phyloP scores from a whole-genome alignment of 371 early-diverging fungal genomes.

The Saksenaea vasiformis region DNA sequence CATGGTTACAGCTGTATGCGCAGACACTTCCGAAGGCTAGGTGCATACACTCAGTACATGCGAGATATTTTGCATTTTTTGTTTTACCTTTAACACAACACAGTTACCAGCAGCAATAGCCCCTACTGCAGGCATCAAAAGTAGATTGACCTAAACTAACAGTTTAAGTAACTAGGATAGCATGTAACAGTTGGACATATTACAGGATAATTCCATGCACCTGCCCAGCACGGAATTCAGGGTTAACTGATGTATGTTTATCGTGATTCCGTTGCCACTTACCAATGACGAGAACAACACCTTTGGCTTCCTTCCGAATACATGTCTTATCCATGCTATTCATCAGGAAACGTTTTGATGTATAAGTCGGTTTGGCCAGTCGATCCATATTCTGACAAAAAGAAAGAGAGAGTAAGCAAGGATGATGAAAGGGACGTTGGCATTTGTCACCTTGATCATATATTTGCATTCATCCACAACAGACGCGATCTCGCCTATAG shows the following conservation, averaged over 20 bases:
- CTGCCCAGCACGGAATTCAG: constrained; percentile 29
- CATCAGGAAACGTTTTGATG: constrained; percentile 35
- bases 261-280: too few species aligned
- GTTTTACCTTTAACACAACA: constrained; percentile 73
- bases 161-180: neutral
- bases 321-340: constrained; percentile 43
- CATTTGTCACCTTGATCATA: constrained; percentile 51
- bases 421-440: too few species aligned
- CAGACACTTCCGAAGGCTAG: constrained; percentile 84
- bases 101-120: constrained; percentile 94
- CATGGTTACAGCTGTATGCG: constrained; percentile 66
- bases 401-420: neutral
- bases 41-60: neutral
- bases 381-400: constrained; percentile 28
- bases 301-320: constrained; percentile 72
- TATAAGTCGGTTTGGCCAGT: constrained; percentile 27
- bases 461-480: constrained; percentile 72
- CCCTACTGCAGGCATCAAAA: constrained; percentile 76
- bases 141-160: constrained; percentile 49
- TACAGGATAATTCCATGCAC: constrained; percentile 93
- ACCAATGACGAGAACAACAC: constrained; percentile 76
- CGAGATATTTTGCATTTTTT: neutral
- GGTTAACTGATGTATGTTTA: neutral
- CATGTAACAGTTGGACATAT: neutral
- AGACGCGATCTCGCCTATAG: constrained; percentile 61